Conservation (phyloP, 495 filamentous ascomycete genomes). For the Penicillium roqueforti region DNA sequence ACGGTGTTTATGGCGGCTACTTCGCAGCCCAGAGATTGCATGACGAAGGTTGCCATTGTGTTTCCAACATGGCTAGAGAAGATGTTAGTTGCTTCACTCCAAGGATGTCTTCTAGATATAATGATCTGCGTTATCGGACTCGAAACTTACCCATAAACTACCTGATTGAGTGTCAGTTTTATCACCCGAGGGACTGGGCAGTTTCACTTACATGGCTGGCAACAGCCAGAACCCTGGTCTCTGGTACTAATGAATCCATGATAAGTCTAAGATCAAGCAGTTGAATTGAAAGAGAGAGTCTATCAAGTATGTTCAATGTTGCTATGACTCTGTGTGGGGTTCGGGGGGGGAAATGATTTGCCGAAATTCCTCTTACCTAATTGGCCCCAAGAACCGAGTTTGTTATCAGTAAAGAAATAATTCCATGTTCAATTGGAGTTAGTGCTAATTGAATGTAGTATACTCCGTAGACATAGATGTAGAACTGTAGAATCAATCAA, state of each 20-base stretch:
- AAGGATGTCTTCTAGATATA: constrained; percentile 13
- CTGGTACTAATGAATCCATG: constrained; percentile 55
- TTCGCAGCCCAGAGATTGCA: constrained; percentile 91
- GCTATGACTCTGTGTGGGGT: constrained; percentile 1
- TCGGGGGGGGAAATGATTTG: constrained; percentile 1
- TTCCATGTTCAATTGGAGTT: neutral
- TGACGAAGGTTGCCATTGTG: constrained; percentile 85
- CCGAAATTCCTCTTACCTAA: constrained; percentile 22
- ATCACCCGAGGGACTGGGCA: neutral
- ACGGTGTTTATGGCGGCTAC: constrained; percentile 92
- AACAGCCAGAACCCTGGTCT: constrained; percentile 84
- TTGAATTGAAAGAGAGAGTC: constrained; percentile 3
- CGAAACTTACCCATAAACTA: constrained; percentile 68
- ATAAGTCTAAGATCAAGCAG: neutral
- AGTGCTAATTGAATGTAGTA: neutral
- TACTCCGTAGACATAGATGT: neutral
- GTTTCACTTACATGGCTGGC: constrained; percentile 86
- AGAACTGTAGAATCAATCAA: neutral
- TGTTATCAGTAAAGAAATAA: neutral
- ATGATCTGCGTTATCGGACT: constrained; percentile 1
- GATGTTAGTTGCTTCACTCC: constrained; percentile 14
- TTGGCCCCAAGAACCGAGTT: constrained; percentile 12
- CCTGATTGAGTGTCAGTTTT: constrained; percentile 46
- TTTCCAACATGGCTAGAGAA: constrained; percentile 84
- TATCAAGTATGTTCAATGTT: neutral